Conservation (phyloP, 257 asterid species). For the Plectranthus barbatus region DNA sequence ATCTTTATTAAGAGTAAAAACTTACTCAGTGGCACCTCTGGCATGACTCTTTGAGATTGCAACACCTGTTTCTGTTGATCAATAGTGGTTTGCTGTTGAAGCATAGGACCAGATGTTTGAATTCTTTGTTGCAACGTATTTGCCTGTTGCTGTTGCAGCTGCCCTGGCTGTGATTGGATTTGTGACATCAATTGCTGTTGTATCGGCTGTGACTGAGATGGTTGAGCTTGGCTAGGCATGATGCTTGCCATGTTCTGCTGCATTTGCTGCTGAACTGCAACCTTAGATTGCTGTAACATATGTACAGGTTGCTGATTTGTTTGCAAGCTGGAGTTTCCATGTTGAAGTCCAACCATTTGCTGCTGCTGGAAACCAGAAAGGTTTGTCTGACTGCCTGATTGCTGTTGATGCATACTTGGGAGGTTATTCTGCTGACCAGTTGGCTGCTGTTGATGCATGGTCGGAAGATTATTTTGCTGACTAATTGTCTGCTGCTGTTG, state of each 20-base stretch:
- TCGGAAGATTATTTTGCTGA: conserved; percentile 70
- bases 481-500: conserved; percentile 63
- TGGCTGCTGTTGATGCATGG: conserved; percentile 67
- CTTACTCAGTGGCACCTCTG: conserved; percentile 78
- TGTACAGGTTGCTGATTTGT: conserved; percentile 61
- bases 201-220: conserved; percentile 56
- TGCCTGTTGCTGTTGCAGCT: conserved; percentile 67
- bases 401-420: conserved; percentile 69
- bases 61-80: conserved; percentile 78
- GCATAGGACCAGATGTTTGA: conserved; percentile 64
- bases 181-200: conserved; percentile 88
- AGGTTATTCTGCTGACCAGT: conserved; percentile 68
- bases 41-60: conserved; percentile 65
- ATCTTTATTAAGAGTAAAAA: conserved; percentile 10
- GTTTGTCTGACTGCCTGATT: conserved; percentile 55
- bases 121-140: conserved; percentile 74
- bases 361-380: conserved; percentile 79
- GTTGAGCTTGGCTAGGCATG: conserved; percentile 73
- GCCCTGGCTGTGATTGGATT: conserved; percentile 78
- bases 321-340: conserved; percentile 57
- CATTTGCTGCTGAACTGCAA: conserved; percentile 69
- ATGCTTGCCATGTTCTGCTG: conserved; percentile 49
- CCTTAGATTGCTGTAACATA: conserved; percentile 70
- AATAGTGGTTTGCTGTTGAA: conserved; percentile 58
- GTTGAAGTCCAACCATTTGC: conserved; percentile 69